Base-by-base conservation (phyloP, 2,329 filamentous ascomycete species). In the Penicillium sp. region DNA sequence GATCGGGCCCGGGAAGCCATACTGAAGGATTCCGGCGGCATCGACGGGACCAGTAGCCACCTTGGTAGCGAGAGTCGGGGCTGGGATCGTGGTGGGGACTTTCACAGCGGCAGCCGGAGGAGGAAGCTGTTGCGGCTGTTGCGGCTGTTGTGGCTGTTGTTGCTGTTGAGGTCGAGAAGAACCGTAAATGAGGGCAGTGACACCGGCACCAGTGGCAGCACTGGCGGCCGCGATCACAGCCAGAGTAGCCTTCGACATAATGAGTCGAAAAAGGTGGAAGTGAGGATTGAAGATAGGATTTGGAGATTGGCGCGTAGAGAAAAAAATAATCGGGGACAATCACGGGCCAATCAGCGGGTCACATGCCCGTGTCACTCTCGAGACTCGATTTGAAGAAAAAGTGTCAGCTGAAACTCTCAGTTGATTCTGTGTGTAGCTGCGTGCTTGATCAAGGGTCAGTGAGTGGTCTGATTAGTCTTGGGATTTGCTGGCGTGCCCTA, bases 1-100 rank as follows among this genome's bases (percentile, higher is more conserved):
- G 36, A 96, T 78, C 29, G 94, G 94, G 53, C 94, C 94, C 0
- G 94, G 93, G 74, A 97, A 96, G 65, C 94, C 89, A 70, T 93
- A 93, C 63, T 91, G 83, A 73, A 91, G 89, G 61, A 93, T 81
- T 12, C 89, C 89, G 34, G 85, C 77, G 4, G 89, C 88, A 72
- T 93, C 82, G 66, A 92, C 87, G 33, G 81, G 84, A 10, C 75
- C 50, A 33, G 52, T 16, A 5, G 46, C 42, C 26, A 31, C 51
- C 26, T 61, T 63, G 21, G 49, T 33, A 12, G 61, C 58, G 16
- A 63, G 51, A 1, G 57, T 51, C 18, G 58, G 60, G 53, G 49
- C 47, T 59, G 67, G 46, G 69, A 54, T 34, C 16, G 69, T 56
- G 59, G 64, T 60, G 60, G 69, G 55, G 57, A 64, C 57, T 63